Base-by-base conservation (phyloP, 2,329 filamentous ascomycete species). In the Scedosporium apiospermum region DNA sequence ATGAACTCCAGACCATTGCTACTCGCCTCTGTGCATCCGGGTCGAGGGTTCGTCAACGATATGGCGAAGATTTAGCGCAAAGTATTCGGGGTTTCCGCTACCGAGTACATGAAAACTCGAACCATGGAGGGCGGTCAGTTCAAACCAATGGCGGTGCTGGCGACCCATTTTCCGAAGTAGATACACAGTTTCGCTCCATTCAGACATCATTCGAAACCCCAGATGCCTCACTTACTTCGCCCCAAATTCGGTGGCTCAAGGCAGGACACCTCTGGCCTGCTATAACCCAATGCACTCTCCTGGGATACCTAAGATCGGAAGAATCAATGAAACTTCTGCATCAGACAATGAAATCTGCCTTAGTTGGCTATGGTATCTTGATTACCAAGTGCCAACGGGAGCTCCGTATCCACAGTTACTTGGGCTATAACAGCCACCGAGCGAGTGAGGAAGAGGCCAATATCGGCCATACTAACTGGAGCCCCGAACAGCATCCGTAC, bases 381-480 rank as follows among this genome's bases (percentile, higher is more conserved):
- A 12, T 49, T 2, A 49, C 44, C 44, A 49, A 49, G 18, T 49
- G 18, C 6, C 44, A 49, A 49, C 14, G 44, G 6, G 44, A 49
- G 44, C 44, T 49, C 14, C 44, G 44, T 10, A 18, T 49, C 44
- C 44, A 21, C 7, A 49, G 44, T 21, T 49, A 7, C 44, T 49
- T 18, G 44, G 18, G 44, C 44, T 49, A 49, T 21, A n/a, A 21
- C 18, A 21, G 18, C 4, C 16, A 21, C 16, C 44, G 44, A 49
- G 44, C 44, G 5, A 18, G 6, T 21, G 44, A 49, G 6, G 44
- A 49, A 21, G n/a, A 49, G 44, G 44, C 44, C 44, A 49, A n/a
- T 21, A 49, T 49, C 16, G 84, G 82, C 0, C 86, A 88, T 66
- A 68, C 67, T 0, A 82, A 85, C 34, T 89, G 86, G 86, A 68